These are phyloP conservation scores for Cordyceps tenuipes DNA, from an alignment of 2,329 filamentous ascomycete genomes.

Conservation along the genomic window DNA sequence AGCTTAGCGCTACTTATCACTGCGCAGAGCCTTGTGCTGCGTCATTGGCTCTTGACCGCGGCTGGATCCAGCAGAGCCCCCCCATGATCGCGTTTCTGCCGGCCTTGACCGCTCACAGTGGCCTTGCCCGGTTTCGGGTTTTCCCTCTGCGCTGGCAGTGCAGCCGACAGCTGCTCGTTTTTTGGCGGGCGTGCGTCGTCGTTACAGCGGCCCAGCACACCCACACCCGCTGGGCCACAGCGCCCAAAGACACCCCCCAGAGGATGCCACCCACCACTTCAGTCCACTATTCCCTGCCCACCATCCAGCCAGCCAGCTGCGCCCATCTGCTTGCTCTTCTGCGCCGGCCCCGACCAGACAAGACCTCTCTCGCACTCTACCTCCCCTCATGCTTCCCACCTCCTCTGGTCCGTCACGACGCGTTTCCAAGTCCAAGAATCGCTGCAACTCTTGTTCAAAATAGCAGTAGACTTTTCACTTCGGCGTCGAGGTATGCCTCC, in stretches of 20 bases:
- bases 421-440: neutral
- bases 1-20: neutral
- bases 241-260: neutral
- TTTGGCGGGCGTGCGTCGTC: neutral
- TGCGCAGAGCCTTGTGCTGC: constrained; percentile 8
- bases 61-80: constrained; percentile 7
- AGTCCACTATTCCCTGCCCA: neutral
- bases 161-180: too few relatives aligned
- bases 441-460: neutral
- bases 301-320: neutral
- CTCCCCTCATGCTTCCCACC: constrained; percentile 10
- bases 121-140: too few relatives aligned
- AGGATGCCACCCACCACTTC: neutral
- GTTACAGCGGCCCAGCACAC: neutral
- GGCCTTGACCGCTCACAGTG: neutral
- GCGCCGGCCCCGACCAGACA: constrained; percentile 3
- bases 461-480: neutral
- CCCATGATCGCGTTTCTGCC: constrained; percentile 12
- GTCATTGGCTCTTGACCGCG: constrained; percentile 11
- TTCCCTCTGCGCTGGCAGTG: too few relatives aligned
- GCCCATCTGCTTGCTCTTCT: constrained; percentile 4
- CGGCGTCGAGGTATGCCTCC: constrained; percentile 8
- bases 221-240: neutral
- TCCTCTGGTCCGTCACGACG: neutral
- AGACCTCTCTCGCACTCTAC: constrained; percentile 9